Evolutionary conservation across 371 early-diverging fungal genomes (phyloP).

Genomic region (Mucor racemosus): DNA sequence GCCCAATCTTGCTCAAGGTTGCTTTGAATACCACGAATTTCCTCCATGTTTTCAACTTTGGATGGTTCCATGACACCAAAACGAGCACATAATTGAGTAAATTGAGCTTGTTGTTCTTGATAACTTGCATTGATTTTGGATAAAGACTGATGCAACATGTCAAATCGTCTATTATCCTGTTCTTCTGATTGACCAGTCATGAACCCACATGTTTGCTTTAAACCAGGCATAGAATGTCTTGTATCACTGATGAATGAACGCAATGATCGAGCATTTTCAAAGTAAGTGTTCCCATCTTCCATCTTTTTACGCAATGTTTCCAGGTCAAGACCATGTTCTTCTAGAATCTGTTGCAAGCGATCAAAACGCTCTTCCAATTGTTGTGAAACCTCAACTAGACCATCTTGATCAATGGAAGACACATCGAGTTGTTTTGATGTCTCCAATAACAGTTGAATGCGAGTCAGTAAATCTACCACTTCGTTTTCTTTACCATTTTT

Average conservation of each 20-base stretch:
- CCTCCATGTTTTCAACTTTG: constrained; percentile 28
- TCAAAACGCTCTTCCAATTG: constrained; percentile 41
- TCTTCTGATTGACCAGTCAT: constrained; percentile 52
- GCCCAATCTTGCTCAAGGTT: constrained; percentile 39
- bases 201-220: constrained; percentile 50
- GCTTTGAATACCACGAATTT: constrained; percentile 20
- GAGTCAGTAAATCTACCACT: constrained; percentile 40
- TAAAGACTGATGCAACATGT: constrained; percentile 26
- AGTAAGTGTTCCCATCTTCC: constrained; percentile 46
- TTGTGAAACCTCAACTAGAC: constrained; percentile 30
- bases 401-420: constrained; percentile 26
- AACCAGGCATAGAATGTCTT: constrained; percentile 39
- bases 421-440: constrained; percentile 19
- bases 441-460: constrained; percentile 37
- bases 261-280: constrained; percentile 33
- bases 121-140: constrained; percentile 21
- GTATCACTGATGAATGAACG: constrained; percentile 33
- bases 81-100: constrained; percentile 30
- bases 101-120: constrained; percentile 24
- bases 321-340: constrained; percentile 33
- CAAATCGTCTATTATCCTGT: constrained; percentile 41
- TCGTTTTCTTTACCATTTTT: constrained; percentile 44
- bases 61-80: constrained; percentile 24
- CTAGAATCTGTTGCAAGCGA: constrained; percentile 33
- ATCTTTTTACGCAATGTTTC: constrained; percentile 33